Evolutionary conservation across 345 rosid species (phyloP).

Genomic region (Draba incana): DNA sequence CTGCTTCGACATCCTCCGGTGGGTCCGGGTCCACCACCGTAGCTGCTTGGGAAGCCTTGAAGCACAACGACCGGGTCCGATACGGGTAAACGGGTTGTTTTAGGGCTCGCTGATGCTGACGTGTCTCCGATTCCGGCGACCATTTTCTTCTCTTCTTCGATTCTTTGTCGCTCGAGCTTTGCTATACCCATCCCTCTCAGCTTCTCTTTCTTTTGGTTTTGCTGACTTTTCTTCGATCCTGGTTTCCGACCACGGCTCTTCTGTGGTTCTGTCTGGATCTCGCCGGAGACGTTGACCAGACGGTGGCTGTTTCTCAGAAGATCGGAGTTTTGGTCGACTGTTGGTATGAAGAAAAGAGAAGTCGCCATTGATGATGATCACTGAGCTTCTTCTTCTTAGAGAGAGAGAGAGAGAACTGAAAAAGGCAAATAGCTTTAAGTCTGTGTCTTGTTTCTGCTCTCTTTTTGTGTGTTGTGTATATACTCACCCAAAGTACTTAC

Average conservation of each 20-base stretch:
- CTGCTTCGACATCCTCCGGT: conserved; percentile 40
- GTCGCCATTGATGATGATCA: conserved; percentile 44
- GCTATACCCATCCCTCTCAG: conserved; percentile 88
- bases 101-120: conserved; percentile 14
- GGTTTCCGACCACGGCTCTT: conserved; percentile 45
- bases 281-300: conserved; percentile 18
- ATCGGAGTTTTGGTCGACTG: conserved; percentile 17
- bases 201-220: conserved; percentile 52
- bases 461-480: conserved; percentile 23
- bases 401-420: conserved; percentile 16
- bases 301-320: conserved; percentile 10
- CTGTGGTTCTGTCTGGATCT: conserved; percentile 34
- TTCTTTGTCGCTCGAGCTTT: conserved; percentile 58
- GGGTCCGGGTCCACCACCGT: conserved; percentile 28
- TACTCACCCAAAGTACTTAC: conserved; percentile 38
- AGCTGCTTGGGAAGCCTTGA: conserved; percentile 44
- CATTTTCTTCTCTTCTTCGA: conserved; percentile 47
- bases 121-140: conserved; percentile 19
- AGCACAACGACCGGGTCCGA: conserved; percentile 45
- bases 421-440: conserved; percentile 29
- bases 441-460: conserved; percentile 30
- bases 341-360: conserved; percentile 33
- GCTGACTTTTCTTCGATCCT: conserved; percentile 30
- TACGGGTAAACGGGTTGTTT: conserved; percentile 26
- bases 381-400: conserved; percentile 23